A percentile compares a stretch with the other conserved stretches of the same genome.
Evolutionary conservation across 1,284 basidiomycete genomes (phyloP).

Genomic region (Austroboletus niveus): DNA sequence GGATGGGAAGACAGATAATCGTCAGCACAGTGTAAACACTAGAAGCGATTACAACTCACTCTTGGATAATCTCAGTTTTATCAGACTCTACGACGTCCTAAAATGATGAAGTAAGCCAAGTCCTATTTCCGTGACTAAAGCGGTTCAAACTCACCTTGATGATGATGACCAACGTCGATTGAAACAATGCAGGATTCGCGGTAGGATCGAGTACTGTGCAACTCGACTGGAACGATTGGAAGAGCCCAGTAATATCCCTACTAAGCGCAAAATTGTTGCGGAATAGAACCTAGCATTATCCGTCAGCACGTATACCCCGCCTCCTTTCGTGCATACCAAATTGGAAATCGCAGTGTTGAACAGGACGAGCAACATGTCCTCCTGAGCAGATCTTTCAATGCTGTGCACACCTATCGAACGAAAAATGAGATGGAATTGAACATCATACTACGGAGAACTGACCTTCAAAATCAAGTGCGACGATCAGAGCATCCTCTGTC

Average conservation of each 20-base stretch:
- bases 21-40: too few relatives aligned
- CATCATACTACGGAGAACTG: neutral
- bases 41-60: constrained; percentile 37
- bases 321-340: constrained; percentile 24
- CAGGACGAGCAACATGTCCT: constrained; percentile 59
- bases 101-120: too few relatives aligned
- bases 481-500: constrained; percentile 50
- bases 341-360: constrained; percentile 68
- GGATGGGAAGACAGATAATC: neutral
- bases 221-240: constrained; percentile 65
- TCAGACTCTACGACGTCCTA: constrained; percentile 62
- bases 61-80: constrained; percentile 52
- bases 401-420: constrained; percentile 52
- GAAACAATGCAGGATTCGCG: constrained; percentile 57
- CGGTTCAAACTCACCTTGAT: constrained; percentile 46
- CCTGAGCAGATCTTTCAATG: constrained; percentile 61
- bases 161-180: constrained; percentile 57
- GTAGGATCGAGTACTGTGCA: constrained; percentile 56
- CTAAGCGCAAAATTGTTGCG: constrained; percentile 63
- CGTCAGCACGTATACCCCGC: neutral
- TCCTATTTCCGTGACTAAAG: too few relatives aligned
- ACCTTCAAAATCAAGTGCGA: constrained; percentile 67
- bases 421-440: neutral
- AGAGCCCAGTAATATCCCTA: constrained; percentile 56
- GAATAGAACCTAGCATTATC: constrained; percentile 49